These are phyloP conservation scores for Aspergillus mulundensis DNA, from an alignment of 495 filamentous ascomycete genomes.

Conservation along the genomic window DNA sequence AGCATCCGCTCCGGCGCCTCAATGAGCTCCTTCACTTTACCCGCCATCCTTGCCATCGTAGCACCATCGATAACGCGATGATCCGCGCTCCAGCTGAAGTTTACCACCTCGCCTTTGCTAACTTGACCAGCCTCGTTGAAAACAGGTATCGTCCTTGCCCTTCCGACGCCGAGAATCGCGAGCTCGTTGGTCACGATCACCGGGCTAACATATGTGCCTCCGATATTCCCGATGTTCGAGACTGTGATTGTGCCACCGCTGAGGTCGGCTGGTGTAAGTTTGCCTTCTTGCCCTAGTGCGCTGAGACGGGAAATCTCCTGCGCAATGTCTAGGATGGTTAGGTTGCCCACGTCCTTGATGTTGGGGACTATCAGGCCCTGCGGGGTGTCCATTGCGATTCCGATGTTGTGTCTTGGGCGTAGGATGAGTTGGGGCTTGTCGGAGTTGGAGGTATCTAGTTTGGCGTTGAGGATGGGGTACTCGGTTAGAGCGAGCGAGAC, in stretches of 20 bases:
- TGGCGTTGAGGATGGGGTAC: constrained; percentile 84
- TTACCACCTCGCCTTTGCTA: constrained; percentile 79
- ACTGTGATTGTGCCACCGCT: constrained; percentile 89
- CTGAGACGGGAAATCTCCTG: constrained; percentile 72
- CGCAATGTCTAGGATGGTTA: constrained; percentile 72
- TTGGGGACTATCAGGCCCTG: constrained; percentile 90
- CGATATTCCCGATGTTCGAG: constrained; percentile 96
- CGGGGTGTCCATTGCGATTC: constrained; percentile 93
- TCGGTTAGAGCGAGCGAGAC: constrained; percentile 76
- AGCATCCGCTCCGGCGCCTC: constrained; percentile 86
- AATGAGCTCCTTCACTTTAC: constrained; percentile 66
- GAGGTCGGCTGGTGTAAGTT: constrained; percentile 72
- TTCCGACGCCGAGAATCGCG: constrained; percentile 86
- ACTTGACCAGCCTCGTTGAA: constrained; percentile 82
- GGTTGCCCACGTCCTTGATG: constrained; percentile 73
- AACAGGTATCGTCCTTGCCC: constrained; percentile 64
- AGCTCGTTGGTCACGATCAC: constrained; percentile 88
- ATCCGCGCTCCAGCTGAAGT: constrained; percentile 97
- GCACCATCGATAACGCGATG: constrained; percentile 94
- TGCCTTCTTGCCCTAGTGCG: constrained; percentile 63
- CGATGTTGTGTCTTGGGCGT: constrained; percentile 87
- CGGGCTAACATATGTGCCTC: constrained; percentile 85
- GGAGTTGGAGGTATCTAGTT: constrained; percentile 58
- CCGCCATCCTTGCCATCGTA: constrained; percentile 85
- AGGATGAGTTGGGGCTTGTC: constrained; percentile 66